Conservation (phyloP, 208 protist species). For the Wallacemonas sp. region DNA sequence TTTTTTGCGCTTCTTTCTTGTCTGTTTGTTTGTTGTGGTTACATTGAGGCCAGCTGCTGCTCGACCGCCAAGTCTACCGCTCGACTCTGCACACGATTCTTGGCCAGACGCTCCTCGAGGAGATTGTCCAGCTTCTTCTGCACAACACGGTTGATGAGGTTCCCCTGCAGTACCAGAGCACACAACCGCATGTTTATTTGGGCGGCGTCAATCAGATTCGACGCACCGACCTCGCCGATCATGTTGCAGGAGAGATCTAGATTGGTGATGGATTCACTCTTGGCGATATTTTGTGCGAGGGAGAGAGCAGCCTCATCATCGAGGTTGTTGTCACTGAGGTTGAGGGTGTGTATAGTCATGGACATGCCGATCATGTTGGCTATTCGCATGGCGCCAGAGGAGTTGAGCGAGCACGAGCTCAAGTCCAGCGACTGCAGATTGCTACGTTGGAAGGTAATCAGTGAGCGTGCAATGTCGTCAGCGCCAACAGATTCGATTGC, state of each 20-base stretch:
- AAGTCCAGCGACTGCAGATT: slow-evolving; percentile 61
- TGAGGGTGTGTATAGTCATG: slow-evolving; percentile 57
- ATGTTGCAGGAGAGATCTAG: slow-evolving; percentile 75
- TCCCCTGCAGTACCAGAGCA: slow-evolving; percentile 72
- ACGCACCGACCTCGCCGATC: slow-evolving; percentile 69
- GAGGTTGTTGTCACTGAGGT: slow-evolving; percentile 80
- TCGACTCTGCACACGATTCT: slow-evolving; percentile 47
- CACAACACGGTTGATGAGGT: slow-evolving; percentile 74
- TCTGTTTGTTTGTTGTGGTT: background rate
- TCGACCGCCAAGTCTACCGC: slow-evolving; percentile 21
- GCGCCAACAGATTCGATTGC: slow-evolving; percentile 65
- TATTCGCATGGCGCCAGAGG: slow-evolving; percentile 65
- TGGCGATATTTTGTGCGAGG: slow-evolving; percentile 60
- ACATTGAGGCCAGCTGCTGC: slow-evolving; percentile 14
- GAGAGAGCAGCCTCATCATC: slow-evolving; percentile 77
- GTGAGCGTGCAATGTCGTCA: slow-evolving; percentile 53
- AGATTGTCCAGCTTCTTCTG: slow-evolving; percentile 83
- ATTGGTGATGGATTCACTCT: slow-evolving; percentile 54
- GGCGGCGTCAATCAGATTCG: slow-evolving; percentile 69
- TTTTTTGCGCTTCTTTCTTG: background rate
- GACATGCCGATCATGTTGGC: slow-evolving; percentile 65
- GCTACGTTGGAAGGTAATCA: slow-evolving; percentile 53
- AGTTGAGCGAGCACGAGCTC: slow-evolving; percentile 64
- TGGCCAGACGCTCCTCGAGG: slow-evolving; percentile 64
- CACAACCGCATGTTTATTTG: slow-evolving; percentile 63